Evolutionary conservation across 2,329 filamentous ascomycete species (phyloP).

Genomic region (Curvularia eragrostidis): DNA sequence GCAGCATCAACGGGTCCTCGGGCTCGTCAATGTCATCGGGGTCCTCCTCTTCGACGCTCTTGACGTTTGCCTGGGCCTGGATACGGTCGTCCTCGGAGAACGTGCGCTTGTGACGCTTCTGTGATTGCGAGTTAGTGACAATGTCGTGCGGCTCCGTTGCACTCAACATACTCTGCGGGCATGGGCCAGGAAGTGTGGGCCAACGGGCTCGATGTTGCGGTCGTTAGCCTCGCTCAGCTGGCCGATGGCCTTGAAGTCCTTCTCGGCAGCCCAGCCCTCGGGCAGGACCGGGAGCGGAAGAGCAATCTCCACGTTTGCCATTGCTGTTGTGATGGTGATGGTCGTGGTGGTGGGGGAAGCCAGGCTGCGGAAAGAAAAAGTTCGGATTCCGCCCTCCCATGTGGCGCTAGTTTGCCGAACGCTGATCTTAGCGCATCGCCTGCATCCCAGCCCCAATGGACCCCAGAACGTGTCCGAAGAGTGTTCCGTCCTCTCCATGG

Average conservation of each 20-base stretch:
- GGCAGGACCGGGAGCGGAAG: slow-evolving; percentile 77
- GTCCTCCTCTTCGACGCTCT: slow-evolving; percentile 93
- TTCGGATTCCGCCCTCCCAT: slow-evolving; percentile 10
- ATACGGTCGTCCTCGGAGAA: slow-evolving; percentile 99
- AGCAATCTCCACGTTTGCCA: slow-evolving; percentile 70
- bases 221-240: slow-evolving; percentile 77
- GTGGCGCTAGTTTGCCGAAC: slow-evolving; percentile 21
- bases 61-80: slow-evolving; percentile 91
- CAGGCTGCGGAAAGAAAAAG: slow-evolving; percentile 15
- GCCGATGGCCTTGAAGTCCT: slow-evolving; percentile 87
- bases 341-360: slow-evolving; percentile 7
- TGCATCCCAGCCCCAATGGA: slow-evolving; percentile 10
- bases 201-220: slow-evolving; percentile 92
- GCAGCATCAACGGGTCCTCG: slow-evolving; percentile 90
- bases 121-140: slow-evolving; percentile 27
- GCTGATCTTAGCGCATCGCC: slow-evolving; percentile 14
- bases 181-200: slow-evolving; percentile 96
- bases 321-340: slow-evolving; percentile 46
- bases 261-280: slow-evolving; percentile 82
- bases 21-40: slow-evolving; percentile 90
- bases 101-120: slow-evolving; percentile 89
- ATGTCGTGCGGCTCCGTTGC: too few relatives aligned
- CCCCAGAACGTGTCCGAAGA: slow-evolving; percentile 20
- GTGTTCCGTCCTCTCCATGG: slow-evolving; percentile 4
- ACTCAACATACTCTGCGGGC: slow-evolving; percentile 76